phyloP scores from a whole-genome alignment of 1,139 yeast genomes.

The Blastobotrys malaysiensis region DNA sequence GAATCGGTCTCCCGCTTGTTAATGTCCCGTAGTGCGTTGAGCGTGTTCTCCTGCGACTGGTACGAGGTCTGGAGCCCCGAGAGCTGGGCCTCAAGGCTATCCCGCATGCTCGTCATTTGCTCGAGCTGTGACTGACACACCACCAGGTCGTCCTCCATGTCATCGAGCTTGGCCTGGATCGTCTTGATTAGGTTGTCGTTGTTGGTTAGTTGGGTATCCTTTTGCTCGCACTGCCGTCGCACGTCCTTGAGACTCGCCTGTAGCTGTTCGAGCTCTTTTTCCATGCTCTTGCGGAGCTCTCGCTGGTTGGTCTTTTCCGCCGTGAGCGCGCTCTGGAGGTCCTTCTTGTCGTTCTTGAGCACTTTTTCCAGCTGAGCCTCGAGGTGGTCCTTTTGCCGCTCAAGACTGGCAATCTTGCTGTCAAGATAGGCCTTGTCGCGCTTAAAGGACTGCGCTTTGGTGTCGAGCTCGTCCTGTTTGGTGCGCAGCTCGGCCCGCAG shows the following conservation, averaged over 20 bases:
- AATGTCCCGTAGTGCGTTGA: constrained; percentile 18
- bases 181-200: constrained; percentile 15
- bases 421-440: constrained; percentile 17
- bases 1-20: constrained; percentile 17
- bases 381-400: constrained; percentile 19
- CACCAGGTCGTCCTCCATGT: constrained; percentile 20
- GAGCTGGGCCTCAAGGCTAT: constrained; percentile 15
- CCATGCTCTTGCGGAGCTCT: constrained; percentile 17
- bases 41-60: constrained; percentile 18
- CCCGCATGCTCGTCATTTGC: constrained; percentile 15
- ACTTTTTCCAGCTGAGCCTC: constrained; percentile 19
- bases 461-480: constrained; percentile 14
- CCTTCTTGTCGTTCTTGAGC: constrained; percentile 17
- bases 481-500: constrained; percentile 14
- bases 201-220: constrained; percentile 19
- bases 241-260: constrained; percentile 13
- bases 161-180: constrained; percentile 22
- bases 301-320: constrained; percentile 19
- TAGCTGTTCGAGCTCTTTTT: constrained; percentile 19
- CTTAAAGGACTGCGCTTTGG: constrained; percentile 12
- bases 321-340: constrained; percentile 15
- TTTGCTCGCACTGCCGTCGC: constrained; percentile 8
- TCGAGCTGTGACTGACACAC: constrained; percentile 19
- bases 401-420: constrained; percentile 17
- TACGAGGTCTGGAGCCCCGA: constrained; percentile 16